Base-by-base conservation (phyloP, 106 monocot genomes). In the Apostasia shenzhenica region DNA sequence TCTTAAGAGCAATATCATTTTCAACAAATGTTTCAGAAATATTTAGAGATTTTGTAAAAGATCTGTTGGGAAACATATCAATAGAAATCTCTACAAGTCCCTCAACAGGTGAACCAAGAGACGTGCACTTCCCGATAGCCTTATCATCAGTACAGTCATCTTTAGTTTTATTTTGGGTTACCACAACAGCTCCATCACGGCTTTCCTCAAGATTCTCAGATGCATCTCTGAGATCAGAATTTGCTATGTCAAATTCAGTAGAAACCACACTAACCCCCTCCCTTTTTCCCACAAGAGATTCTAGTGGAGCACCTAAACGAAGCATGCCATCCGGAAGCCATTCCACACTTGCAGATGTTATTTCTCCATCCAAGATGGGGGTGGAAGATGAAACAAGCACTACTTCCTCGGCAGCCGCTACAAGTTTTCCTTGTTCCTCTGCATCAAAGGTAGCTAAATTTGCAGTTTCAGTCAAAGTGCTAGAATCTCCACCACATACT, bases 251-350 rank as follows among this genome's bases (percentile, higher is more conserved):
- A 50, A 58, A 59, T 65, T 75, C 72, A 60, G 67, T 53, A 75
- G 76, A 60, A 72, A 75, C 46, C 44, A 81, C 75, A 60, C 54
- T 66, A 66, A 70, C 83, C 56, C 81, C 79, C 63, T 68, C 76
- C 45, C 49, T 76, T 40, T 37, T 59, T 38, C 8, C 70, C 14
- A 74, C 63, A 45, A 75, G 11, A 73, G 72, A 60, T 79, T 80
- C 68, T 57, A 59, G 60, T 2, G 63, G 66, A 4, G 53, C n/a
- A 70, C 66, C 75, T 14, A 68, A 70, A 68, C 72, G 70, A 59
- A 67, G 44, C 7, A 12, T 69, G 81, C 40, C 57, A 68, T 73
- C 72, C 63, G 71, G 67, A 84, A 78, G 68, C 46, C 70, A 59
- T 51, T 84, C 80, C 40, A 37, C 70, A 69, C 63, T 58, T 60